Evolutionary conservation across 805 yeast genomes (phyloP).

Genomic region (Ogataea polymorpha): DNA sequence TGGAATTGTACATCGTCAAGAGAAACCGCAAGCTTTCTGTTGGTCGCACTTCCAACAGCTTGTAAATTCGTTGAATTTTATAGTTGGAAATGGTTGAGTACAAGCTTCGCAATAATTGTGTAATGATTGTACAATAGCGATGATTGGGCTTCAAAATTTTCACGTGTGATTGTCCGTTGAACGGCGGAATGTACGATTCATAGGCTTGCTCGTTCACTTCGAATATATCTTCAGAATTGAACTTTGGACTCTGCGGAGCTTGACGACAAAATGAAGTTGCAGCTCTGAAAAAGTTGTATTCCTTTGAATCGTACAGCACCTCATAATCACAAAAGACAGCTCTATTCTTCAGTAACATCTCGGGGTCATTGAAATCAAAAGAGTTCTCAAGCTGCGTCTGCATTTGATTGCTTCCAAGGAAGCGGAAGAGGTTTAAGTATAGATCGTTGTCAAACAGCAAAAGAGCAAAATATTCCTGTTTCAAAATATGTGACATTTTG

Average conservation of each 20-base stretch:
- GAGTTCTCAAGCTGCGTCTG: slow-evolving; percentile 25
- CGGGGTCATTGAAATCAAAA: slow-evolving; percentile 28
- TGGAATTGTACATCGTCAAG: slow-evolving; percentile 57
- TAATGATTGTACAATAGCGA: slow-evolving; percentile 46
- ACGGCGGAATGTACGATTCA: slow-evolving; percentile 28
- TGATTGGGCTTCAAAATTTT: slow-evolving; percentile 26
- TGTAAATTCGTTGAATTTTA: slow-evolving; percentile 71
- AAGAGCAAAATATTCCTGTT: slow-evolving; percentile 70
- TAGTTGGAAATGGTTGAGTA: slow-evolving; percentile 55
- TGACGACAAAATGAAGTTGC: slow-evolving; percentile 15
- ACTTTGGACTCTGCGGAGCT: slow-evolving; percentile 9
- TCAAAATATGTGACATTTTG: slow-evolving; percentile 70
- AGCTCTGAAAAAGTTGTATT: slow-evolving; percentile 27
- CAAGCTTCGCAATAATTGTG: slow-evolving; percentile 51
- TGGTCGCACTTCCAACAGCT: slow-evolving; percentile 60
- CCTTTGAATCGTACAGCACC: slow-evolving; percentile 23
- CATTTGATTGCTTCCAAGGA: slow-evolving; percentile 30
- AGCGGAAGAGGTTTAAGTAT: slow-evolving; percentile 37
- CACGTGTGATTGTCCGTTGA: slow-evolving; percentile 26
- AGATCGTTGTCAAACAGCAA: slow-evolving; percentile 72
- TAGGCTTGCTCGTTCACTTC: slow-evolving; percentile 12
- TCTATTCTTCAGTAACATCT: slow-evolving; percentile 27
- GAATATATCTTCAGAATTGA: slow-evolving; percentile 18
- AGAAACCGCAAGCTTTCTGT: slow-evolving; percentile 57
- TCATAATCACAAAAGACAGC: slow-evolving; percentile 33